These are phyloP conservation scores for Coix lacrymajobi DNA, from an alignment of 176 grass and related monocot genomes.

Conservation along the genomic window DNA sequence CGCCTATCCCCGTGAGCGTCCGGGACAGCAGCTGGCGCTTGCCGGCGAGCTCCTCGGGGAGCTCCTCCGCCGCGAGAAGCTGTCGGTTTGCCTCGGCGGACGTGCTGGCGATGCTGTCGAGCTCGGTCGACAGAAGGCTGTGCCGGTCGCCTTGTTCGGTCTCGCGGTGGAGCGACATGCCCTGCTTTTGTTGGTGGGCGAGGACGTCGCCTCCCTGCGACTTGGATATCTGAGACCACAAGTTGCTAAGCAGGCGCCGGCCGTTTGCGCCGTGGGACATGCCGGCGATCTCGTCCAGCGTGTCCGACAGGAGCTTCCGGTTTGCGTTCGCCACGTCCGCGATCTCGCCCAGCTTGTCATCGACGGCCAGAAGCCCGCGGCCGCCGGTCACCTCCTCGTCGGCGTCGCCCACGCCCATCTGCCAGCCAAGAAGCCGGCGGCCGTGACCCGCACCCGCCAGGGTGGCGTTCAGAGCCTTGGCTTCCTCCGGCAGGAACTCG, in stretches of 20 bases:
- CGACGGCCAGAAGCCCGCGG: not conserved
- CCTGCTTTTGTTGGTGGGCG: not conserved
- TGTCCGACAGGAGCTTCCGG: constrained; percentile 24
- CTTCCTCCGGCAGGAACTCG: not conserved
- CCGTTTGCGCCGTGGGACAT: constrained; percentile 29
- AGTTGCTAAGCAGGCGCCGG: not conserved
- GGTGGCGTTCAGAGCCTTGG: not conserved
- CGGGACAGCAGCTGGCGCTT: constrained; percentile 11
- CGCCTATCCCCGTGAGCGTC: constrained; percentile 4
- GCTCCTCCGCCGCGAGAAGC: constrained; percentile 14
- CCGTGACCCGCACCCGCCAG: not conserved
- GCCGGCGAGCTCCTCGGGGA: constrained; percentile 26
- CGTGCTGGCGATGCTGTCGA: constrained; percentile 29
- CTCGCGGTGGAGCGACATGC: not conserved
- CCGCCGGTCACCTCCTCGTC: not conserved
- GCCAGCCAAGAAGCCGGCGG: constrained; percentile 39
- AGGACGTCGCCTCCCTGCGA: not conserved
- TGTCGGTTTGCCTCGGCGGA: constrained; percentile 25
- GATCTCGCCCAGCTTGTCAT: constrained; percentile 12
- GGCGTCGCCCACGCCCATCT: not conserved
- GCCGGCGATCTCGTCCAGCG: constrained; percentile 28
- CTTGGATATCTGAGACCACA: not conserved
- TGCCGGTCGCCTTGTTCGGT: not conserved
- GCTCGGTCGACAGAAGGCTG: not conserved
- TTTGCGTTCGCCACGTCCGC: not conserved